Conservation (phyloP, 1,139 yeast genomes). For the Hemisphaericaspora lyxosophila region DNA sequence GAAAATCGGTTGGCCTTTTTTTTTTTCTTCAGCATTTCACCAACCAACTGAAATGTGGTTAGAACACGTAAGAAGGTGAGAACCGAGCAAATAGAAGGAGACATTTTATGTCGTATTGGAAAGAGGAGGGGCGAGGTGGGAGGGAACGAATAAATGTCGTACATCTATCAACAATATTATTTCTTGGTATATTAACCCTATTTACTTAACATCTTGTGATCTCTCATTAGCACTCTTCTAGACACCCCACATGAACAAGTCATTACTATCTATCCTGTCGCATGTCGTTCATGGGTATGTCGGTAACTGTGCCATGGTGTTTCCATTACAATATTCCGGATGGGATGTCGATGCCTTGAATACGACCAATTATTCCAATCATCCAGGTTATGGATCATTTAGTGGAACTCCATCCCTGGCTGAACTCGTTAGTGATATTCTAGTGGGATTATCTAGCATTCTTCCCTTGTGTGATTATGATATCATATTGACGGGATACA, state of each 20-base stretch:
- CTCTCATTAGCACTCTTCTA: no score
- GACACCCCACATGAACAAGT: slow-evolving; percentile 6
- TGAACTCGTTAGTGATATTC: slow-evolving; percentile 21
- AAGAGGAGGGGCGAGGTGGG: no score
- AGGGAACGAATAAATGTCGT: no score
- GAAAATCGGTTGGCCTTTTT: background rate
- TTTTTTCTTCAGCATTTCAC: background rate
- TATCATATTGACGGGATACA: slow-evolving; percentile 71
- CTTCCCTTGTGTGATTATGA: slow-evolving; percentile 42
- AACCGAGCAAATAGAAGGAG: no score
- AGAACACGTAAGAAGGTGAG: slow-evolving; percentile 5
- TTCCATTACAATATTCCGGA: slow-evolving; percentile 44
- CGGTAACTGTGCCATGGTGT: slow-evolving; percentile 42
- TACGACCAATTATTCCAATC: slow-evolving; percentile 45
- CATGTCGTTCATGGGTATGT: slow-evolving; percentile 51
- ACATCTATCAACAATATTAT: no score
- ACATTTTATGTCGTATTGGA: no score
- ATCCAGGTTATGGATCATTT: slow-evolving; percentile 46
- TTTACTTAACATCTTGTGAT: no score
- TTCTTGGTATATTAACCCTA: no score
- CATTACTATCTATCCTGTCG: slow-evolving; percentile 39
- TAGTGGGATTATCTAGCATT: slow-evolving; percentile 26
- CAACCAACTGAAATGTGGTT: background rate
- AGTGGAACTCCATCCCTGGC: slow-evolving; percentile 24
- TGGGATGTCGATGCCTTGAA: slow-evolving; percentile 47